Percentiles rank a stretch among this genome's conserved stretches.
These are phyloP conservation scores for Senna siamea DNA, from an alignment of 306 rosid genomes.

Conservation along the genomic window DNA sequence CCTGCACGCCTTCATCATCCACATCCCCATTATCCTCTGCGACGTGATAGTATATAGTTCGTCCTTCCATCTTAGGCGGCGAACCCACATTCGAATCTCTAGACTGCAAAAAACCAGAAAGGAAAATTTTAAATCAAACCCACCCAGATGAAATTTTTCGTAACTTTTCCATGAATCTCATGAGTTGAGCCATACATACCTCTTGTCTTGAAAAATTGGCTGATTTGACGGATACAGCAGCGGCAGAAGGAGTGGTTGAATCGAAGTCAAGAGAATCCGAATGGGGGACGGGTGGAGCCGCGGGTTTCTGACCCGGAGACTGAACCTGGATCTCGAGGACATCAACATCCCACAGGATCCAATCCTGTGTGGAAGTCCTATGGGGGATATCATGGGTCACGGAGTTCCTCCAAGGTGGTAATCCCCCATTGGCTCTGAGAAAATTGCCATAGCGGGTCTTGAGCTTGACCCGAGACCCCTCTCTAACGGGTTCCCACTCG, in stretches of 20 bases:
- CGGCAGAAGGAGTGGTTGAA: slow-evolving; percentile 45
- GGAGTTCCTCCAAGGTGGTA: slow-evolving; percentile 94
- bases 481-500: slow-evolving; percentile 89
- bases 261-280: slow-evolving; percentile 72
- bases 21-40: slow-evolving; percentile 86
- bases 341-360: slow-evolving; percentile 86
- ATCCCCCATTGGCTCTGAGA: slow-evolving; percentile 79
- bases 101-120: slow-evolving; percentile 49
- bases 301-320: slow-evolving; percentile 41
- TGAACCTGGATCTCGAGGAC: slow-evolving; percentile 64
- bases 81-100: slow-evolving; percentile 47
- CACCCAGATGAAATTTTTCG: too few relatives aligned
- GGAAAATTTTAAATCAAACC: neutral
- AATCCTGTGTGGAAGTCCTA: slow-evolving; percentile 81
- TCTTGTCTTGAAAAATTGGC: slow-evolving; percentile 50
- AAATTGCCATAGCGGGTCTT: slow-evolving; percentile 81
- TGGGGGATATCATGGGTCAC: slow-evolving; percentile 88
- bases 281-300: slow-evolving; percentile 52
- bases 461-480: slow-evolving; percentile 64
- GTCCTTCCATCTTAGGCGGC: slow-evolving; percentile 70
- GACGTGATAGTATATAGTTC: slow-evolving; percentile 81
- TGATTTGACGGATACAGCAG: slow-evolving; percentile 46
- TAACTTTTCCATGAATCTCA: neutral
- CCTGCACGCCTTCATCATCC: slow-evolving; percentile 58
- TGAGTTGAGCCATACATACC: slow-evolving; percentile 48